These are phyloP conservation scores for Botrytis galanthina DNA, from an alignment of 2,329 filamentous ascomycete genomes.

Conservation along the genomic window DNA sequence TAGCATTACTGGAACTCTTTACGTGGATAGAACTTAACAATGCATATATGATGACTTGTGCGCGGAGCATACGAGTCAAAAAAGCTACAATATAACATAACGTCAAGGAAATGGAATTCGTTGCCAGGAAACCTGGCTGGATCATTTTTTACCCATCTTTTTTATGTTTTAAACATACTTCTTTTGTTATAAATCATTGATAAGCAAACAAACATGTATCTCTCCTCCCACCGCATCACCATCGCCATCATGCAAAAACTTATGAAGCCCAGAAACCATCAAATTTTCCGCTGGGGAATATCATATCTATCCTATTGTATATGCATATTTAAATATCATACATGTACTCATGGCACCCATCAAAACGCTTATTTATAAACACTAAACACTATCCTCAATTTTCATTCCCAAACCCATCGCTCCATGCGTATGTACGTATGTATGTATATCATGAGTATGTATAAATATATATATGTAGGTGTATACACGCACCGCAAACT, in stretches of 20 bases:
- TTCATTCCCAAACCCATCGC: background rate
- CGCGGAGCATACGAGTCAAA: background rate
- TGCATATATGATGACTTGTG: background rate
- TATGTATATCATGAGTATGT: background rate
- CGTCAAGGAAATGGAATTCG: background rate
- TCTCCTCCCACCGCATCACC: background rate
- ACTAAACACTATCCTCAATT: background rate
- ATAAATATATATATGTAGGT: background rate
- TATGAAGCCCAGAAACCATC: background rate
- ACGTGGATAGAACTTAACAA: too few species aligned
- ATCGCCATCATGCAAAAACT: background rate
- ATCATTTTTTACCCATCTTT: too few species aligned
- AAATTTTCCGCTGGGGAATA: background rate
- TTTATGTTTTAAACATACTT: background rate
- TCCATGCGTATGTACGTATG: background rate
- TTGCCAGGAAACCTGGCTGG: background rate
- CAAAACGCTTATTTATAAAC: background rate
- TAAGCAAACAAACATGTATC: background rate
- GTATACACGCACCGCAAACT: background rate
- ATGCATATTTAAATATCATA: background rate
- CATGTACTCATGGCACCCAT: background rate
- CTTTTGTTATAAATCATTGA: background rate
- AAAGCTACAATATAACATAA: background rate
- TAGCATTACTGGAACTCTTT: background rate
- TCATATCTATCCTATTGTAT: background rate